Conservation (phyloP, 2,329 filamentous ascomycete genomes). For the Aureobasidium sp. region DNA sequence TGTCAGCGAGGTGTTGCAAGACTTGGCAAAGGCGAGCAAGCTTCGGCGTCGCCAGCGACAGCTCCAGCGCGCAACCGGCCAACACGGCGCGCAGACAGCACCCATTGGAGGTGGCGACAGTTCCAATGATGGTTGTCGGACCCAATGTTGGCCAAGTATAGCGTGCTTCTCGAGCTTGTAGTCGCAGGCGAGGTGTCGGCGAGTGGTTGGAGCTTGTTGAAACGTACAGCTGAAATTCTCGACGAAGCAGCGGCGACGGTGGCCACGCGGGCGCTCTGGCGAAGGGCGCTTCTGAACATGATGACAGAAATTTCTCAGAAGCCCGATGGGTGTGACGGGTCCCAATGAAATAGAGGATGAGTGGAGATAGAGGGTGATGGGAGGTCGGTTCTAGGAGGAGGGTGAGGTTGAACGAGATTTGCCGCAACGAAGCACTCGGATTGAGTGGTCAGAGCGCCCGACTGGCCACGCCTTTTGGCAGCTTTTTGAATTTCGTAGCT, state of each 20-base stretch:
- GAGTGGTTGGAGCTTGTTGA: conserved; percentile 32
- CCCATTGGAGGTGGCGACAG: conserved; percentile 21
- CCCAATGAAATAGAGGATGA: conserved; percentile 15
- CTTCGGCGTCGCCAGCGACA: conserved; percentile 4
- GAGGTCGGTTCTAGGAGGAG: conserved; percentile 14
- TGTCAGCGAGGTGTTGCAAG: conserved; percentile 35
- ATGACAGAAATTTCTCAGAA: conserved; percentile 28
- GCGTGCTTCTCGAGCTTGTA: conserved; percentile 31
- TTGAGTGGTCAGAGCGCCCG: neutral
- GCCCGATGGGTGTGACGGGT: conserved; percentile 16
- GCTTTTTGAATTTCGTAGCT: conserved; percentile 13
- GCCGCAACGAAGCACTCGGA: conserved; percentile 11
- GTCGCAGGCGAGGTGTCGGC: conserved; percentile 31
- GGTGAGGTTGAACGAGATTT: conserved; percentile 14
- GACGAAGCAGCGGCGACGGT: conserved; percentile 86
- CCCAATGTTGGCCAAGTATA: conserved; percentile 20
- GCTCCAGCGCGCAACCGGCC: conserved; percentile 5
- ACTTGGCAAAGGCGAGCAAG: conserved; percentile 10
- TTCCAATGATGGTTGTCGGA: conserved; percentile 23
- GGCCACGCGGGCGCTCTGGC: conserved; percentile 92
- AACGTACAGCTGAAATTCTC: conserved; percentile 91
- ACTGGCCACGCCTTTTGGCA: conserved; percentile 8
- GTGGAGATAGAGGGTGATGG: conserved; percentile 17
- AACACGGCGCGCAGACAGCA: conserved; percentile 12
- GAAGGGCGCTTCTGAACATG: conserved; percentile 98